Evolutionary conservation across 2,329 filamentous ascomycete genomes (phyloP).

Genomic region (Beauveria pseudobassiana): DNA sequence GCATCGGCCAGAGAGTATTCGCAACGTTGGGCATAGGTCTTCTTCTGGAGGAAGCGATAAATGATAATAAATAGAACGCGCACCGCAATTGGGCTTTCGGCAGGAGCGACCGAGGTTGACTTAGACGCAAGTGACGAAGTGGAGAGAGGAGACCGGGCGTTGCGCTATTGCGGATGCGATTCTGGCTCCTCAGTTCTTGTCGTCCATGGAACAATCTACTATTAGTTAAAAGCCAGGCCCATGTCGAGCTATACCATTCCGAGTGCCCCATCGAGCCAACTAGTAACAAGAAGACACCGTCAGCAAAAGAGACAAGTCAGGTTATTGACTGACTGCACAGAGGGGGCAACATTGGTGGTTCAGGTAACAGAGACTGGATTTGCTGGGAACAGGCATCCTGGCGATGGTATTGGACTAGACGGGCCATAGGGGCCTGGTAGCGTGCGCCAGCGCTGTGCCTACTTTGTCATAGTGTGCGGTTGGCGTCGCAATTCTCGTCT

Average conservation of each 20-base stretch:
- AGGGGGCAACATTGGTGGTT: not conserved
- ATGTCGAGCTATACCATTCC: not conserved
- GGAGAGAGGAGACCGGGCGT: constrained; percentile 1
- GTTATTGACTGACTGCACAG: not conserved
- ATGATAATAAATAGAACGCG: constrained; percentile 2
- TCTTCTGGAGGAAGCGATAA: not conserved
- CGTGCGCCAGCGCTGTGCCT: constrained; percentile 1
- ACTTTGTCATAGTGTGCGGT: constrained; percentile 5
- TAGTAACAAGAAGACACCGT: not conserved
- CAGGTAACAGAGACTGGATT: not conserved
- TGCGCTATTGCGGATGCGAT: constrained; percentile 6
- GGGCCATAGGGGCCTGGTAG: not conserved
- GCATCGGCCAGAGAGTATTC: not conserved
- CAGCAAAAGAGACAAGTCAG: not conserved
- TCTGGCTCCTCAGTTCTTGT: not conserved
- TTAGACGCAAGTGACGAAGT: constrained; percentile 3
- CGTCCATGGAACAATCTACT: not conserved
- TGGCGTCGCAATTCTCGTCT: constrained; percentile 1
- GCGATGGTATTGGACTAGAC: constrained; percentile 1
- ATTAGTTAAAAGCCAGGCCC: not conserved
- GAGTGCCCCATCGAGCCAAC: not conserved
- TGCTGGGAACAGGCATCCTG: not conserved
- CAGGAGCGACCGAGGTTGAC: constrained; percentile 3
- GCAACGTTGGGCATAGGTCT: not conserved
- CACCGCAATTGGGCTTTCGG: constrained; percentile 1